A percentile compares a stretch with the other conserved stretches of the same genome.
These are phyloP conservation scores for Nannochloris sp. DNA, from an alignment of 139 green algal species.

Conservation along the genomic window DNA sequence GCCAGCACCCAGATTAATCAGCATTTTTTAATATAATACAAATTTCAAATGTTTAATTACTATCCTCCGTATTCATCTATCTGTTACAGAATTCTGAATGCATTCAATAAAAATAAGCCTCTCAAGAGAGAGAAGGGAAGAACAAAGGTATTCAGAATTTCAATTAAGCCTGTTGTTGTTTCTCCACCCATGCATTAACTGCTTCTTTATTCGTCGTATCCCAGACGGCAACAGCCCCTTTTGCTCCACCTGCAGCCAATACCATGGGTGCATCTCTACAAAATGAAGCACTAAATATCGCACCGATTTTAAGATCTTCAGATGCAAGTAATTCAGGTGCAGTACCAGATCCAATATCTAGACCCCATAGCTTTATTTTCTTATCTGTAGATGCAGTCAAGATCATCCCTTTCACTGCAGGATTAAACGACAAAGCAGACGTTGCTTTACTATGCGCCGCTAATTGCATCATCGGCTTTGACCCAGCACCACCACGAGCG, in stretches of 20 bases:
- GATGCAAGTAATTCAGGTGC: conserved; percentile 45
- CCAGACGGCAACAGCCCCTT: conserved; percentile 75
- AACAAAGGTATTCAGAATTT: no score
- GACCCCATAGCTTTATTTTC: conserved; percentile 91
- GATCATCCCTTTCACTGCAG: conserved; percentile 58
- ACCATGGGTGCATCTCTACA: conserved; percentile 55
- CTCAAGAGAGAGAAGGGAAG: no score
- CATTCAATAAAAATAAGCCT: not conserved
- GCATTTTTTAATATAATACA: no score
- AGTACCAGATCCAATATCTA: conserved; percentile 37
- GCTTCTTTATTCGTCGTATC: conserved; percentile 44
- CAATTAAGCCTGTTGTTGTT: not conserved
- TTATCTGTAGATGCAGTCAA: conserved; percentile 90
- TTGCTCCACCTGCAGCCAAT: conserved; percentile 75
- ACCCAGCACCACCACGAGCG: conserved; percentile 38
- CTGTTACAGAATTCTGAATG: not conserved
- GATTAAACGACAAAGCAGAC: conserved; percentile 63
- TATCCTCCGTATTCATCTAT: no score
- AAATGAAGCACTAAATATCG: conserved; percentile 68
- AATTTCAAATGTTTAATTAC: no score
- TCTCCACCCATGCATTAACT: not conserved
- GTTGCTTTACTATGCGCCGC: conserved; percentile 78
- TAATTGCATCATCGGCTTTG: conserved; percentile 60
- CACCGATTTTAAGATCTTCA: conserved; percentile 66
- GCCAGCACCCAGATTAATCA: no score